Base-by-base conservation (phyloP, 805 yeast species). In the Ogataea wickerhamii region DNA sequence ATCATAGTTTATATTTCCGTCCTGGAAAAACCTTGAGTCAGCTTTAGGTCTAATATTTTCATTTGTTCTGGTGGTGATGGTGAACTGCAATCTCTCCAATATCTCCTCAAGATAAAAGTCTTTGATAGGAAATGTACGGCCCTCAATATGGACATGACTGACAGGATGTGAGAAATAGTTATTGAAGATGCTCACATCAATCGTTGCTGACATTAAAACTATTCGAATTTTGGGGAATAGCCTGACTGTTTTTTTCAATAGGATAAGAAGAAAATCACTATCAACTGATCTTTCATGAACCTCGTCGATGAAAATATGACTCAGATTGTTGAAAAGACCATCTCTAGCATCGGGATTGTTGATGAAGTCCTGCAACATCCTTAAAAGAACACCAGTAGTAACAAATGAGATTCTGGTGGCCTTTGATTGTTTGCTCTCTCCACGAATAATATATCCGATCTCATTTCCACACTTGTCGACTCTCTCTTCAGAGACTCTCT, bases 201-300 rank as follows among this genome's bases (percentile, higher is more conserved):
- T 89, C 1, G 98, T 91, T 4, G 98, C 98, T 55, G 95, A 84
- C 97, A 93, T 91, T 35, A 93, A 68, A 7, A 91, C 71, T 22
- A 91, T 68, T 51, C 78, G 83, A 41, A 89, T 56, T 1, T 76
- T 71, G 0, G 75, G 74, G 37, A 63, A 71, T 34, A 67, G 70
- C 8, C 62, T 53, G 47, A 80, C 51, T 4, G 87, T 63, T 26
- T 71, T 72, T 51, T 86, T 88, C 44, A 91, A 65, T 33, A 91
- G 72, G 36, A 88, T 86, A 36, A 91, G 66, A 26, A 91, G 67
- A 40, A 89, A 79, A 60, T 91, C 98, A 43, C 89, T 79, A 52
- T 91, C 98, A 39, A 89, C 76, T 0, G 96, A 87, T 48, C 98
- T 67, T 61, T 91, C 98, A 58, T 91, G 98, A n/a, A 91, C 98